Conservation (phyloP, 345 rosid genomes). For the Xanthoceras sorbifolium region DNA sequence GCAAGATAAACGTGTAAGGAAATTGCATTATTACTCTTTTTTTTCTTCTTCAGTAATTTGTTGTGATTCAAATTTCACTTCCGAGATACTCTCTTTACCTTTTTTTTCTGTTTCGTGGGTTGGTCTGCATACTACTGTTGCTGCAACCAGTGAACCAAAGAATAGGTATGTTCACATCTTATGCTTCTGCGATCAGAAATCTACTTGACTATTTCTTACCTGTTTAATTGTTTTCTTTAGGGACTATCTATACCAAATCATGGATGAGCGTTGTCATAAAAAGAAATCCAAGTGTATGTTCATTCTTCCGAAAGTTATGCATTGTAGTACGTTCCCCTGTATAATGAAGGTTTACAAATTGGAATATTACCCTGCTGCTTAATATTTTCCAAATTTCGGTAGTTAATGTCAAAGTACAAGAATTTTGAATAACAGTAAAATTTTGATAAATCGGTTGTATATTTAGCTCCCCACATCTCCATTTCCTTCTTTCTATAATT, state of each 20-base stretch:
- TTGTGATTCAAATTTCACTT: neutral
- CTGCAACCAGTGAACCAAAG: constrained; percentile 7
- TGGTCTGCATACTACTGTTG: neutral
- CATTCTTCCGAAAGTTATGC: neutral
- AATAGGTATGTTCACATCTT: neutral
- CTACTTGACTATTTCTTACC: neutral
- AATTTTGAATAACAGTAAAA: too few species aligned
- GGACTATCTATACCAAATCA: neutral
- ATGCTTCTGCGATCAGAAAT: neutral
- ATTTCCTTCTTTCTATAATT: neutral
- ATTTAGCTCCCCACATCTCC: too few species aligned
- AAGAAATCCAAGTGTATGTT: constrained; percentile 7
- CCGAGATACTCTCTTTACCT: neutral
- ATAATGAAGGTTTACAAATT: too few species aligned
- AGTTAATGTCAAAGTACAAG: too few species aligned
- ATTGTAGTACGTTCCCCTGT: neutral
- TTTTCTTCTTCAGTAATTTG: neutral
- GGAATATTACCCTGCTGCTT: neutral
- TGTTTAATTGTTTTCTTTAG: neutral
- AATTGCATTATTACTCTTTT: neutral
- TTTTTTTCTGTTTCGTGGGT: neutral
- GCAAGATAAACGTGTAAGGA: constrained; percentile 6
- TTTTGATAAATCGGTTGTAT: too few species aligned
- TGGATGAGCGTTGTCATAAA: neutral
- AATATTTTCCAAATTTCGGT: too few species aligned